These are phyloP conservation scores for Solanum lycopersicoides DNA, from an alignment of 257 asterid genomes.

Conservation along the genomic window DNA sequence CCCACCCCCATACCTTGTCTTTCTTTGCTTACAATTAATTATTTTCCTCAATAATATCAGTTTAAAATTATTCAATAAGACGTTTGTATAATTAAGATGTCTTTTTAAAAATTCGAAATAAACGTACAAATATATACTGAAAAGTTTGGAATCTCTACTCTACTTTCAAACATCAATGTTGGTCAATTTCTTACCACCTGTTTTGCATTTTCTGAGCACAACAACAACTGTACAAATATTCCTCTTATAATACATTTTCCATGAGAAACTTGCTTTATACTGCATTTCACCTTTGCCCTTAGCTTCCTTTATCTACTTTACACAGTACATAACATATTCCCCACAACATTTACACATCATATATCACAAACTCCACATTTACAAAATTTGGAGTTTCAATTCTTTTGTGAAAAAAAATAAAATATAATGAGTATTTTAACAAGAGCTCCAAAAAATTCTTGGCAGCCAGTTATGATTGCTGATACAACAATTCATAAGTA, in stretches of 20 bases:
- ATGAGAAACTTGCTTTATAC: conserved; percentile 1
- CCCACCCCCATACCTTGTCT: conserved; percentile 23
- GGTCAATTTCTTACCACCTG: conserved; percentile 20
- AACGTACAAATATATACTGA: conserved; percentile 20
- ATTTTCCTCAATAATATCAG: background rate
- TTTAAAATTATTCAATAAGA: too few species aligned
- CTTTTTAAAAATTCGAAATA: too few species aligned
- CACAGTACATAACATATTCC: background rate
- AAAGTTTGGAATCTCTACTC: conserved; percentile 54
- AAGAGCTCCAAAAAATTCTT: conserved; percentile 40
- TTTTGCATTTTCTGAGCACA: background rate
- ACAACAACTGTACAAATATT: background rate
- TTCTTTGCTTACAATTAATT: conserved; percentile 67
- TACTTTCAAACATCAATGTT: conserved; percentile 27
- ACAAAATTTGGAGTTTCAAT: background rate
- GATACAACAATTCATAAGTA: conserved; percentile 43
- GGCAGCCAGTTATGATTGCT: conserved; percentile 56
- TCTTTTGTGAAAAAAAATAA: background rate
- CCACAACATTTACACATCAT: background rate
- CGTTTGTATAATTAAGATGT: fast-evolving
- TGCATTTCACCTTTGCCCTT: background rate
- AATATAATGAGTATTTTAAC: conserved; percentile 41
- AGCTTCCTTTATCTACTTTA: background rate
- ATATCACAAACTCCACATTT: background rate
- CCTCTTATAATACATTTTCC: background rate